These are phyloP conservation scores for Flammula alnicola DNA, from an alignment of 1,284 basidiomycete genomes.

Conservation along the genomic window DNA sequence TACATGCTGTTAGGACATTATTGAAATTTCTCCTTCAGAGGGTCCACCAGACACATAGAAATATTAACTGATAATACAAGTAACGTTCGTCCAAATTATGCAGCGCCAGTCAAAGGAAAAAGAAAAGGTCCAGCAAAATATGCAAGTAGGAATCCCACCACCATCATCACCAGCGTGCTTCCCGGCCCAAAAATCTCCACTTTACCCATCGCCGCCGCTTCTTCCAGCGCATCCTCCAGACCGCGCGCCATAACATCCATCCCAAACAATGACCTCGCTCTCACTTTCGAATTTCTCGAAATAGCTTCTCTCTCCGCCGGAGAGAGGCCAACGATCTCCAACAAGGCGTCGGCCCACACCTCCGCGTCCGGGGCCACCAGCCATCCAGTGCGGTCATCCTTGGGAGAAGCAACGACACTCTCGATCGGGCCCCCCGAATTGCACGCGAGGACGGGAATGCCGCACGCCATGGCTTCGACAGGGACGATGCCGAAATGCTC, in stretches of 20 bases:
- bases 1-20: too few species aligned
- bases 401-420: constrained; percentile 64
- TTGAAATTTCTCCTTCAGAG: not conserved
- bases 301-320: constrained; percentile 52
- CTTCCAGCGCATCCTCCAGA: constrained; percentile 56
- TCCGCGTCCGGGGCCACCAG: constrained; percentile 63
- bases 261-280: constrained; percentile 59
- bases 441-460: constrained; percentile 88
- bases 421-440: constrained; percentile 93
- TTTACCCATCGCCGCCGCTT: constrained; percentile 56
- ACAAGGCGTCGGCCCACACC: constrained; percentile 73
- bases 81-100: too few species aligned
- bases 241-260: constrained; percentile 73
- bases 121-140: constrained; percentile 29
- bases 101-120: too few species aligned
- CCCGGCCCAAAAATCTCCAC: constrained; percentile 26
- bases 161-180: constrained; percentile 32
- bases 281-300: constrained; percentile 53
- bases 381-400: constrained; percentile 64
- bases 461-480: constrained; percentile 93
- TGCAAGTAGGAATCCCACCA: constrained; percentile 38
- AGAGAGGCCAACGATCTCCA: constrained; percentile 61
- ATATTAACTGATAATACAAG: not conserved
- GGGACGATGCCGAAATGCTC: constrained; percentile 99
- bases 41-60: too few species aligned